A percentile compares a stretch with the other conserved stretches of the same genome.
These are phyloP conservation scores for Omphalea diandra DNA, from an alignment of 441 rosid genomes.

Conservation along the genomic window DNA sequence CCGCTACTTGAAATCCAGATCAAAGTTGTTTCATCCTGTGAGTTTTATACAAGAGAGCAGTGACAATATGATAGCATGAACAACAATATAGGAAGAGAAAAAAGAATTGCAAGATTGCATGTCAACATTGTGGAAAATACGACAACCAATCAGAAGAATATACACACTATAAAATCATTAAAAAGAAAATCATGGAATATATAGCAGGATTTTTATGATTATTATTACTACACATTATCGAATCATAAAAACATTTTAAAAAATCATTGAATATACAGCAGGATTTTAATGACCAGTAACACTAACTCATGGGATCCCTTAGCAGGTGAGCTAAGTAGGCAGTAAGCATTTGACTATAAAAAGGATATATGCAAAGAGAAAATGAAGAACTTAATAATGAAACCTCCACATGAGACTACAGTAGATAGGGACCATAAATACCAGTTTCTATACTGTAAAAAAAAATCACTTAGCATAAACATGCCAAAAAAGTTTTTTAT, in stretches of 20 bases:
- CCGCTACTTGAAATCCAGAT: conserved; percentile 86
- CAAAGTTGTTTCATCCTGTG: conserved; percentile 91
- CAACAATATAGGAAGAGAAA: background rate
- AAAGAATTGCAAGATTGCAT: background rate
- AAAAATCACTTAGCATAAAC: background rate
- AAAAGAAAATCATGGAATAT: background rate
- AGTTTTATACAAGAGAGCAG: conserved; percentile 22
- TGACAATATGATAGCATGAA: background rate
- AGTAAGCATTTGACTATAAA: background rate
- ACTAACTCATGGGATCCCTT: background rate
- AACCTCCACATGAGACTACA: background rate
- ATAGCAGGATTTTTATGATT: background rate
- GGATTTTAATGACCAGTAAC: background rate
- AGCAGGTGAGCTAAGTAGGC: background rate
- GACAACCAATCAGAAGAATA: conserved; percentile 4
- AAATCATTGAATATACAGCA: background rate
- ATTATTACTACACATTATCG: background rate
- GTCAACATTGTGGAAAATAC: background rate
- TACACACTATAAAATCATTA: background rate
- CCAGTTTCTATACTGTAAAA: background rate
- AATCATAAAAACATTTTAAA: background rate
- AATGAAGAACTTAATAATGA: background rate
- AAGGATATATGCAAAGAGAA: background rate
- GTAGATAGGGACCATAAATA: background rate
- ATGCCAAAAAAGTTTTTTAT: background rate